phyloP scores from a whole-genome alignment of 805 yeast genomes.

The Sugiyamaella smithiae region DNA sequence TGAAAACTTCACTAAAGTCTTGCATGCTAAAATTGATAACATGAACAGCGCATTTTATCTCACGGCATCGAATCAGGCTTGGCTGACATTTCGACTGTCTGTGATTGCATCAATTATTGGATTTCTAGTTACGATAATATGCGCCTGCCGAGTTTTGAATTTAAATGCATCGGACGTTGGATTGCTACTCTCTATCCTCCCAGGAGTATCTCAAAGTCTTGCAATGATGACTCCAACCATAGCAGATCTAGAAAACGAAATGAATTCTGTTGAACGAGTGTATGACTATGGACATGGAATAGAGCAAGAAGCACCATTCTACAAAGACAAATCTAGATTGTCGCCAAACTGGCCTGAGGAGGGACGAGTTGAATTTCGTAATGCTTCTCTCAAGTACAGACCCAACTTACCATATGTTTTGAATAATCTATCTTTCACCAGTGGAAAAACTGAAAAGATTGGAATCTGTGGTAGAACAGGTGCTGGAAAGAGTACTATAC shows the following conservation, averaged over 20 bases:
- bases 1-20: conserved; percentile 45
- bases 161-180: conserved; percentile 63
- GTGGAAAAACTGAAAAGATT: conserved; percentile 55
- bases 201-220: conserved; percentile 52
- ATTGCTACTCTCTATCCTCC: conserved; percentile 57
- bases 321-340: conserved; percentile 37
- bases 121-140: conserved; percentile 54
- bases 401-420: conserved; percentile 63
- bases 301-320: conserved; percentile 55
- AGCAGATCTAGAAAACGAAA: conserved; percentile 70
- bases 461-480: conserved; percentile 93
- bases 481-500: conserved; percentile 79
- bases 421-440: conserved; percentile 49
- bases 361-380: conserved; percentile 55
- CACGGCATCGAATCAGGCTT: conserved; percentile 63
- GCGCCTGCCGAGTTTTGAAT: conserved; percentile 55
- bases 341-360: conserved; percentile 58
- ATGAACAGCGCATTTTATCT: conserved; percentile 67
- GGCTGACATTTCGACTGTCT: conserved; percentile 64
- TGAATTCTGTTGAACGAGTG: conserved; percentile 67
- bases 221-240: conserved; percentile 73
- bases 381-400: conserved; percentile 61
- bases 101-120: conserved; percentile 45
- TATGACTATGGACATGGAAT: conserved; percentile 56
- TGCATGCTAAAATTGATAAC: conserved; percentile 46